Evolutionary conservation across 1,139 yeast genomes (phyloP), one percentile per base, ranked within the genome.

Genomic region (Pichia sp.): DNA sequence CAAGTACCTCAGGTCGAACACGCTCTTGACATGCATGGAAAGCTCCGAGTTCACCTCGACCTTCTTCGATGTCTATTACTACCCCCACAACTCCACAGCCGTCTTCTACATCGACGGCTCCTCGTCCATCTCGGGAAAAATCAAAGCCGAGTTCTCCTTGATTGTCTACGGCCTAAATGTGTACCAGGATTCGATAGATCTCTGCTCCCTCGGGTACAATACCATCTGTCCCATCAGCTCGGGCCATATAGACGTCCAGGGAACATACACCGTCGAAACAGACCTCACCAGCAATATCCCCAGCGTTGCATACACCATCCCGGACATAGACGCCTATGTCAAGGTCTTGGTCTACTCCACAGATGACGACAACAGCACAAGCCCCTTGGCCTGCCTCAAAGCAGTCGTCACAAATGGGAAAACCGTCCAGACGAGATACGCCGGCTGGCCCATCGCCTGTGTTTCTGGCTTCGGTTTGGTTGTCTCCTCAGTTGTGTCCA

Each of bases 391-490:
- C 2, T 93, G 99, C 78, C 96, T 95, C 10, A 92, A 88, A 68
- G 97, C 98, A 0, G 78, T 84, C 26, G 76, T 93, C 58, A 74
- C 88, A 34, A 93, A 95, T 71, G 97, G 93, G 57, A 90, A 88
- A 68, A 90, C 99, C 1, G 99, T 93, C 41, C 96, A 92, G 70
- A 90, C 97, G 34, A 84, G 84, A 66, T 90, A 89, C 63, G 99
- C 97, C 5, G 81, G 96, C 8, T 95, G 99, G 99, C 96, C 96
- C 29, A 87, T 93, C 63, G 98, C 97, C 5, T 95, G 92, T 19
- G 80, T 93, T 47, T 82, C 97, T 2, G 95, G 96, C 50, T 70
- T 89, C 50, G 98, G 98, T 59, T 80, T 93, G 46, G 71, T 90
- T 53, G 85, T 95, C 5, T 88, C 97, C 1, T 96, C 97, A 48